Evolutionary conservation across 75 land plant species (phyloP), one percentile per base, ranked within the genome.

Genomic region (Pinus tabuliformis): DNA sequence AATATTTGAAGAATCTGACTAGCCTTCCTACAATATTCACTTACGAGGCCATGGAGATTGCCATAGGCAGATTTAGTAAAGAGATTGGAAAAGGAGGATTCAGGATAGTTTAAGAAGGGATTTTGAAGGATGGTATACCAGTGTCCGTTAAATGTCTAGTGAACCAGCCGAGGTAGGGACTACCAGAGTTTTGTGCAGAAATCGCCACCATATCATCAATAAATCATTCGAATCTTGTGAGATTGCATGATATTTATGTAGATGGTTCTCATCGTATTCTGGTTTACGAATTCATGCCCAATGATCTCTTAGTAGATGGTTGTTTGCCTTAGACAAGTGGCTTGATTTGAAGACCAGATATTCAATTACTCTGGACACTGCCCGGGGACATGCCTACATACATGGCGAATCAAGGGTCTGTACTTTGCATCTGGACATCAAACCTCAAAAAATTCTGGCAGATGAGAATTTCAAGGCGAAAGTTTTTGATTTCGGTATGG

Each of bases 401-500:
- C 97, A 94, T 45, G 62, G 75, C 14, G 81, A 79, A 3, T 91
- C 95, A 76, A 87, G 92, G n/a, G 90, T 90, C 6, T 89, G 89
- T 17, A 85, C 91, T 59, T 78, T 94, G 30, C 97, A 94, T 58
- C 95, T 94, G 2, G 97, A 94, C 78, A 60, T 94, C 15, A 94
- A 94, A 86, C 97, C 97, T 60, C 62, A 20, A 20, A 94, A 92
- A 73, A 92, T 94, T 65, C 87, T 92, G 28, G 66, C 92, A 62
- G 95, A 92, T 63, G 86, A 76, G 26, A 84, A 86, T 68, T 90
- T 94, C 78, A 88, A 86, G 85, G 94, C 94, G 62, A 94, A 91
- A 85, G 92, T 94, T 59, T 91, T 92, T 36, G 97, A 91, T 80
- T 94, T 94, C 78, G 97, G 97, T 4, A 76, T 94, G 75, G 97